Conservation (phyloP, 352 stramenopile species). For the Phytophthora gonapodyides region DNA sequence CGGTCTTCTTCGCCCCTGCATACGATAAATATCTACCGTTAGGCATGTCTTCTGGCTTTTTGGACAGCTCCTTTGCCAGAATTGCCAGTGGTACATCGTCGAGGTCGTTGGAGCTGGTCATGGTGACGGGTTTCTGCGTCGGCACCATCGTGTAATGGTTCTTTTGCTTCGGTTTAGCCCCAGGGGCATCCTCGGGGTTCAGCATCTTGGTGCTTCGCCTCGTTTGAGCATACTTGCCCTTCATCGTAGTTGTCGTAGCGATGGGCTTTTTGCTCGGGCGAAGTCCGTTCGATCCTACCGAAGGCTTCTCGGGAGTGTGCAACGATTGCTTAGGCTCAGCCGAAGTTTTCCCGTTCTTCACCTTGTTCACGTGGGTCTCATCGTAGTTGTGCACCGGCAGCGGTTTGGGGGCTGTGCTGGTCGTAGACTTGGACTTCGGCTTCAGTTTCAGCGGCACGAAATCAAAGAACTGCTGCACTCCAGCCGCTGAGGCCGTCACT, state of each 20-base stretch:
- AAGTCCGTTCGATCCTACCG: conserved; percentile 51
- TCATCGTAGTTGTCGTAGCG: conserved; percentile 39
- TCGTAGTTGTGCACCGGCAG: conserved; percentile 34
- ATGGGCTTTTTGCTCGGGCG: conserved; percentile 36
- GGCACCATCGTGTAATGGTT: conserved; percentile 30
- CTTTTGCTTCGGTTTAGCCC: conserved; percentile 18
- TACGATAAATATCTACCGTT: conserved; percentile 59
- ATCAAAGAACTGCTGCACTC: conserved; percentile 50
- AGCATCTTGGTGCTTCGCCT: conserved; percentile 58
- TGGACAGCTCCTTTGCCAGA: conserved; percentile 31
- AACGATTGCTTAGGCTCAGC: conserved; percentile 9
- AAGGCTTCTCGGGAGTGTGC: conserved; percentile 10
- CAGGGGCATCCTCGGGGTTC: conserved; percentile 20
- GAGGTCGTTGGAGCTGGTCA: conserved; percentile 6
- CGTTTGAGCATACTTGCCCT: conserved; percentile 43
- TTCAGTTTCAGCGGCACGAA: conserved; percentile 37
- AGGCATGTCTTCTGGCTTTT: conserved; percentile 20
- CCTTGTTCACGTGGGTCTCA: conserved; percentile 25
- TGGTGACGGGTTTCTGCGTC: conserved; percentile 13
- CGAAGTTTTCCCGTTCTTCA: conserved; percentile 5
- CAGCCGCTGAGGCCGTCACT: conserved; percentile 12
- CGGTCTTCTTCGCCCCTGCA: conserved; percentile 30
- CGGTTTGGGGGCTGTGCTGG: conserved; percentile 26
- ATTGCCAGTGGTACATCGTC: conserved; percentile 31
- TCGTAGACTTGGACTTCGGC: conserved; percentile 24